Conservation (phyloP, 495 filamentous ascomycete species). For the Jackrogersella minutella region DNA sequence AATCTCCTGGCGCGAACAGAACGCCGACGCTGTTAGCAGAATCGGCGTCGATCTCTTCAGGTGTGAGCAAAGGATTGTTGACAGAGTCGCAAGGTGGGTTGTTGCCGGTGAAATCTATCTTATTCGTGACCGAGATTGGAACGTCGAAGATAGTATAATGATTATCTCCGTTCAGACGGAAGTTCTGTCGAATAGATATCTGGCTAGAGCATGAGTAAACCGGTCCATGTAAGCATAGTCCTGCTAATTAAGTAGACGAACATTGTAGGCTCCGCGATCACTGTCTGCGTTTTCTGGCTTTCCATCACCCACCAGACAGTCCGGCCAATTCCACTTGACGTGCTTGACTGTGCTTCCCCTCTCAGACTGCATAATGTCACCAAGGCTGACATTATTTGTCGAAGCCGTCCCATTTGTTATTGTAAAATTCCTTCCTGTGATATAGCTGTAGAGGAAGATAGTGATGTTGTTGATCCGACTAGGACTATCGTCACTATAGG, state of each 20-base stretch:
- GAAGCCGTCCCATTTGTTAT: slow-evolving; percentile 69
- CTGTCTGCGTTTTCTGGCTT: slow-evolving; percentile 44
- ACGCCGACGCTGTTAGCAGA: slow-evolving; percentile 48
- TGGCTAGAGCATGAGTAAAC: slow-evolving; percentile 37
- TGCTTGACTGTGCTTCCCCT: slow-evolving; percentile 72
- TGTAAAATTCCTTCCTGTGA: slow-evolving; percentile 69
- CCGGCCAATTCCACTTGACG: slow-evolving; percentile 72
- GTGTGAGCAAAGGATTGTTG: slow-evolving; percentile 53
- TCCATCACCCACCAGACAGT: slow-evolving; percentile 68
- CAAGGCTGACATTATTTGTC: slow-evolving; percentile 63
- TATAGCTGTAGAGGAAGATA: slow-evolving; percentile 70
- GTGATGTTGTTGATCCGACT: slow-evolving; percentile 69
- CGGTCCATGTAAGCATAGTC: not conserved
- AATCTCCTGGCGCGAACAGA: slow-evolving; percentile 57
- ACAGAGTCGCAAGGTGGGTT: slow-evolving; percentile 57
- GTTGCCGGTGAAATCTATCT: slow-evolving; percentile 52
- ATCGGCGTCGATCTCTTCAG: slow-evolving; percentile 49
- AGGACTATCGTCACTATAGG: slow-evolving; percentile 55
- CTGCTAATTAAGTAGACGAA: slow-evolving; percentile 34
- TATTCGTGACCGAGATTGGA: slow-evolving; percentile 72
- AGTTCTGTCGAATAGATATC: slow-evolving; percentile 74
- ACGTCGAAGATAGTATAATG: slow-evolving; percentile 75
- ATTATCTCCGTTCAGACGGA: slow-evolving; percentile 66
- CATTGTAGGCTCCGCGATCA: slow-evolving; percentile 60
- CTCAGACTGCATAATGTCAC: slow-evolving; percentile 68